A percentile compares a stretch with the other conserved stretches of the same genome.
Conservation (phyloP, 2,329 filamentous ascomycete genomes). For the Aspergillus ochraceus region DNA sequence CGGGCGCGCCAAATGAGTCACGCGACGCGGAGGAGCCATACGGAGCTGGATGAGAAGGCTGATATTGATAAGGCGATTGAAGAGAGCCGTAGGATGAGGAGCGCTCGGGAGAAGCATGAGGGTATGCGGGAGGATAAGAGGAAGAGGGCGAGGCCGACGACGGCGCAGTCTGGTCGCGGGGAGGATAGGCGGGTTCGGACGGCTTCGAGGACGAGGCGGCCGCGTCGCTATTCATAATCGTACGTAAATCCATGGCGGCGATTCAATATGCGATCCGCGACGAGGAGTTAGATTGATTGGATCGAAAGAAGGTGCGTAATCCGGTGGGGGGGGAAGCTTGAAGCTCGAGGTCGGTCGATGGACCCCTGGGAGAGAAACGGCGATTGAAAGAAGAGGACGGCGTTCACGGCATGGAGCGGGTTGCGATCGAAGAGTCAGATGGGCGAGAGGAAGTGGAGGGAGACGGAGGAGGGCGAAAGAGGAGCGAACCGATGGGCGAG, state of each 20-base stretch:
- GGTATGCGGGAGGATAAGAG: constrained; percentile 29
- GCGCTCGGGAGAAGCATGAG: constrained; percentile 45
- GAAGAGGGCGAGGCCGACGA: constrained; percentile 15
- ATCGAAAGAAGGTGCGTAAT: not conserved
- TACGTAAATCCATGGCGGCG: constrained; percentile 52
- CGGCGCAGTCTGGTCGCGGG: constrained; percentile 26
- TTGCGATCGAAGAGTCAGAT: not conserved
- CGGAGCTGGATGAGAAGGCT: constrained; percentile 32
- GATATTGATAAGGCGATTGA: constrained; percentile 44
- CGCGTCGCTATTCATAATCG: constrained; percentile 52
- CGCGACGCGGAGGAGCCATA: constrained; percentile 33
- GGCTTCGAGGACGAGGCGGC: constrained; percentile 31
- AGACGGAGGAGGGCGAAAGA: not conserved
- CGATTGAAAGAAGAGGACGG: not conserved
- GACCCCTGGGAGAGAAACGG: not conserved
- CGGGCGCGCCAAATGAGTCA: constrained; percentile 34
- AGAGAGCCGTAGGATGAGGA: constrained; percentile 40
- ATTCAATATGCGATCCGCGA: not conserved
- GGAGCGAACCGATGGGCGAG: constrained; percentile 2
- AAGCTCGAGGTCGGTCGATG: not conserved
- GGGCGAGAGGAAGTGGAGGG: not conserved
- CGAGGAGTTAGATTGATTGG: not conserved
- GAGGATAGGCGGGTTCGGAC: constrained; percentile 27
- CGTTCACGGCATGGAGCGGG: not conserved
- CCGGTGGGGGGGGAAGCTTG: not conserved